Evolutionary conservation across 225 moss, liverwort and hornwort genomes (phyloP), one percentile per base, ranked within the genome.

Genomic region (Marchantia polymorpha): DNA sequence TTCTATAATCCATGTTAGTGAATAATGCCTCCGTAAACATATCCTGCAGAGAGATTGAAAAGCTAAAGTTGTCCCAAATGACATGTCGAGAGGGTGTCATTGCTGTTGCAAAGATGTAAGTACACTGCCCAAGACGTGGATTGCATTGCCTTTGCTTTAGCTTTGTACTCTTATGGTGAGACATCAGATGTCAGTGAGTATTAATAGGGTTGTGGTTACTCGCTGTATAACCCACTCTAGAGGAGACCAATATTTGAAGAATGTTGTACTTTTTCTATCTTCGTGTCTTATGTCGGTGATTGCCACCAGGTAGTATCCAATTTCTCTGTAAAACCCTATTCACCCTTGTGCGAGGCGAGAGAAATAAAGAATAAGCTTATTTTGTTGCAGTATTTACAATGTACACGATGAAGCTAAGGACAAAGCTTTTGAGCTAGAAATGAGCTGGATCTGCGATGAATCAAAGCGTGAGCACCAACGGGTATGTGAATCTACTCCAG

Each of bases 321-420:
- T 13, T 39, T 39, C 39, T 39, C n/a, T 39, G 39, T 39, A 39
- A 39, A 2, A 39, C 39, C 39, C 39, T 39, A 39, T 2, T 39
- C 39, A 7, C 23, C 64, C 25, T 11, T 64, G 25, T 64, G n/a
- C 9, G 64, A 56, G 56, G 39, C 39, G 5, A 39, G 5, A 39
- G 39, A 6, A 14, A 11, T 10, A 50, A 49, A 2, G 54, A 27
- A 52, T 27, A 25, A 12, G 2, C 17, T 26, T n/a, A 12, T 59
- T 22, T 25, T 55, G 30, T 69, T 79, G 79, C 89, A 89, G 89
- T 72, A 90, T 95, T 80, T 95, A 92, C 56, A 85, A 83, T 78
- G 95, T 96, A 52, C 95, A 96, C 78, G 95, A 96, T 86, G 95
- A 96, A 86, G 95, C 92, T 31, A 96, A 96, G 83, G 95, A 96